phyloP scores from a whole-genome alignment of 2,329 filamentous ascomycete species.

The Talaromyces sp. region DNA sequence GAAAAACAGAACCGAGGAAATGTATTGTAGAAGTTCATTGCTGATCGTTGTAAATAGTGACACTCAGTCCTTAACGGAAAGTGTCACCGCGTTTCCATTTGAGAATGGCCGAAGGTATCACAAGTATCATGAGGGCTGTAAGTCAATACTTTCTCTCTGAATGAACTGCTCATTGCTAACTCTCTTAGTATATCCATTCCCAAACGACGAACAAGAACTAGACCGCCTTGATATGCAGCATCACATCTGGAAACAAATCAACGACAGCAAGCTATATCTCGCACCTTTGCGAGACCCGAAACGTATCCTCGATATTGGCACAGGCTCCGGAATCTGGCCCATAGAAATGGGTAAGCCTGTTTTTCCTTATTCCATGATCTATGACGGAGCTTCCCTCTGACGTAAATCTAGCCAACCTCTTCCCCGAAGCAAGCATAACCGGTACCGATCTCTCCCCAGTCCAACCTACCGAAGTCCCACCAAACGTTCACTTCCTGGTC shows the following conservation, averaged over 20 bases:
- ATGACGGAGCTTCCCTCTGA: neutral
- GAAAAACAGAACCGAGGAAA: neutral
- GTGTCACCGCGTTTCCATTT: slow-evolving; percentile 43
- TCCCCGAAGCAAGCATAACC: slow-evolving; percentile 56
- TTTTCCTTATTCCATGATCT: neutral
- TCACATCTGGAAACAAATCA: slow-evolving; percentile 50
- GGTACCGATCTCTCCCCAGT: slow-evolving; percentile 67
- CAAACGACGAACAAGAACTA: slow-evolving; percentile 55
- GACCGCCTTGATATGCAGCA: slow-evolving; percentile 56
- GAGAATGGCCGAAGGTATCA: slow-evolving; percentile 45
- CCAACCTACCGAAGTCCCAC: slow-evolving; percentile 63
- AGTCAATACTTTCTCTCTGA: slow-evolving; percentile 17
- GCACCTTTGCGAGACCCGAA: slow-evolving; percentile 46
- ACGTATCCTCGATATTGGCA: slow-evolving; percentile 56
- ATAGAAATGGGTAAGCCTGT: slow-evolving; percentile 57
- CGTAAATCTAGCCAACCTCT: slow-evolving; percentile 34
- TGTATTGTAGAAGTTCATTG: neutral
- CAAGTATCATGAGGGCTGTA: slow-evolving; percentile 44
- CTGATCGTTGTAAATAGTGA: slow-evolving; percentile 28
- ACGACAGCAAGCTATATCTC: slow-evolving; percentile 45
- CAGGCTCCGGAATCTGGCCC: slow-evolving; percentile 64
- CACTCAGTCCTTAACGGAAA: slow-evolving; percentile 42
- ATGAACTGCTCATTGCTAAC: slow-evolving; percentile 1
- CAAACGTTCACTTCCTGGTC: slow-evolving; percentile 71
- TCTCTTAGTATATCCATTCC: slow-evolving; percentile 40